Percentiles rank a stretch among this genome's conserved stretches.
Conservation (phyloP, 108 stramenopile genomes). For the Aurantiochytrium sp. region DNA sequence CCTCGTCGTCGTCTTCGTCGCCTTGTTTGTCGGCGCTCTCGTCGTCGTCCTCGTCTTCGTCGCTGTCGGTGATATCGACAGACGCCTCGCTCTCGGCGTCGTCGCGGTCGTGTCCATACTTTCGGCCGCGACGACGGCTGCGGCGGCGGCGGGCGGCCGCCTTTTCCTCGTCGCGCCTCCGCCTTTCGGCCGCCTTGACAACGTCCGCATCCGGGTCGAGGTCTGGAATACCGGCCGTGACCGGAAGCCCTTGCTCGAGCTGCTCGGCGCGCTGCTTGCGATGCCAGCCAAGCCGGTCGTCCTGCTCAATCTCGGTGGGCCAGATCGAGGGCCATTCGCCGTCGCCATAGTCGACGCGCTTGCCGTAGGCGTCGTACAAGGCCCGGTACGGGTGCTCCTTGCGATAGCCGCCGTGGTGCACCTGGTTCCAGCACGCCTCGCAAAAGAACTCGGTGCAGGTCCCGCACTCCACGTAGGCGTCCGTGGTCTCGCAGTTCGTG, state of each 20-base stretch:
- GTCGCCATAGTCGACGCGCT: constrained; percentile 63
- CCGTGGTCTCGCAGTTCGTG: constrained; percentile 60
- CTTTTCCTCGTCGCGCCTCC: neutral
- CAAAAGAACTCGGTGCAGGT: constrained; percentile 70
- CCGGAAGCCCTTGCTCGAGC: neutral
- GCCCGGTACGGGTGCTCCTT: constrained; percentile 50
- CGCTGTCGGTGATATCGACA: too few relatives aligned
- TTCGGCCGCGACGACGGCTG: too few relatives aligned
- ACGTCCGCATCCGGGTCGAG: neutral
- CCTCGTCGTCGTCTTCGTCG: neutral
- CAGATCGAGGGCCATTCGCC: constrained; percentile 49
- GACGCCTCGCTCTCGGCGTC: neutral
- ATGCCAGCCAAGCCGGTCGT: constrained; percentile 52
- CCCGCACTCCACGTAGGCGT: constrained; percentile 65
- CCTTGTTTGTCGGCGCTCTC: too few relatives aligned
- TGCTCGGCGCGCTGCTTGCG: constrained; percentile 30
- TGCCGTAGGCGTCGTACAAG: constrained; percentile 60
- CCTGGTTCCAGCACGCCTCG: constrained; percentile 50
- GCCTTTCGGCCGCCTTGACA: neutral
- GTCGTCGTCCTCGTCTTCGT: too few relatives aligned
- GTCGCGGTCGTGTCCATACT: neutral
- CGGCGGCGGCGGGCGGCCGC: neutral
- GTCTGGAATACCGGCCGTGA: neutral
- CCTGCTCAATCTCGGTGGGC: constrained; percentile 62
- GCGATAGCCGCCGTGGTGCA: constrained; percentile 58